Evolutionary conservation across 179 eudicot genomes (phyloP).

Genomic region (Spergularia azorica): DNA sequence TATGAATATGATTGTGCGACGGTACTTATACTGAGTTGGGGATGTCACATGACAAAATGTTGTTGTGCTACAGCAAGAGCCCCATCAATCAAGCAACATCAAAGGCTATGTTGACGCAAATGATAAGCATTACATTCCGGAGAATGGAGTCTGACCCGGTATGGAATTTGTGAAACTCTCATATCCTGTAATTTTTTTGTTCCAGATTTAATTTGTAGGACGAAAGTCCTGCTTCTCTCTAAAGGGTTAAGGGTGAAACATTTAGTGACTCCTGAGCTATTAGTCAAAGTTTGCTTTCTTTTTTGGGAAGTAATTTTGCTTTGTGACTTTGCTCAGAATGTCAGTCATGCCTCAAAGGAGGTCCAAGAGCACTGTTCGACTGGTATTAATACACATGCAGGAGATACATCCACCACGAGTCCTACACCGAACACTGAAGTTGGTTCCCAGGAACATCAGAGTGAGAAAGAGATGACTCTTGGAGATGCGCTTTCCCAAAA

Average conservation of each 20-base stretch:
- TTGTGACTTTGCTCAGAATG: conserved; percentile 32
- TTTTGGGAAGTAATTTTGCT: conserved; percentile 10
- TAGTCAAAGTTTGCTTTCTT: not conserved
- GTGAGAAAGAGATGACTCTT: conserved; percentile 51
- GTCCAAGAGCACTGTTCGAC: conserved; percentile 46
- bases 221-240: not conserved
- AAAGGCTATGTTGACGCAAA: conserved; percentile 98
- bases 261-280: not conserved
- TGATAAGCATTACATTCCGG: conserved; percentile 89
- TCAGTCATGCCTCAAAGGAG: conserved; percentile 33
- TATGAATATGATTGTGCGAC: not conserved
- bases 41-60: conserved; percentile 14
- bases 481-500: conserved; percentile 54
- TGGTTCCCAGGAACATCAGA: conserved; percentile 41
- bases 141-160: conserved; percentile 97
- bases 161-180: conserved; percentile 15
- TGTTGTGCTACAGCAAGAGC: conserved; percentile 74
- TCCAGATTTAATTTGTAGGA: not conserved
- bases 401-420: conserved; percentile 37
- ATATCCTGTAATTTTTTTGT: conserved; percentile 12
- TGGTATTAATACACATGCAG: conserved; percentile 41
- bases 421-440: conserved; percentile 51
- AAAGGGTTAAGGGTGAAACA: not conserved
- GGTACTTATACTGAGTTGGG: conserved; percentile 11
- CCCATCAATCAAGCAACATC: conserved; percentile 94